Evolutionary conservation across 2,329 filamentous ascomycete genomes (phyloP), one percentile per base, ranked within the genome.

Genomic region (Colletotrichum paranaense): DNA sequence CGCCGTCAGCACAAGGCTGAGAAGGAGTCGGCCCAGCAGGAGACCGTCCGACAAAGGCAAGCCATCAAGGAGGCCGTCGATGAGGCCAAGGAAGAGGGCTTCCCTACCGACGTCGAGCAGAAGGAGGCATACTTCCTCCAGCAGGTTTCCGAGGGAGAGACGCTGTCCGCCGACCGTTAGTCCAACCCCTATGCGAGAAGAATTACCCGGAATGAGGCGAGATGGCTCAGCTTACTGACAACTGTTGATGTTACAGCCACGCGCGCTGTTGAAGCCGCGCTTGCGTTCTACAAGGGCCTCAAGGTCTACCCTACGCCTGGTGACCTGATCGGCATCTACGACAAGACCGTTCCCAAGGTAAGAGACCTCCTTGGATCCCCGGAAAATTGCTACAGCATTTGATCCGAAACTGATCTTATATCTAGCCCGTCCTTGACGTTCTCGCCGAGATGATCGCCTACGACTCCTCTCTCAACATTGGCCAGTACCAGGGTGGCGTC

Each of bases 391-490:
- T 19, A 11, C 56, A 56, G 32, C 19, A 16, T 42, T 16, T 1
- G 46, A 24, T 12, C 49, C 24, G 30, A 49, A 14, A 58, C 78
- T 81, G 73, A 81, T 74, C 7, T 35, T n/a, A 26, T 14, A n/a
- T 22, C 46, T 76, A 97, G 93, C 92, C 95, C 75, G 94, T 98
- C 79, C 92, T 99, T 78, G 96, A 99, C 84, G 92, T 98, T 79
- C 92, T 99, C 75, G 97, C 97, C 77, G 95, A 98, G 86, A 98
- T 99, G 95, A 98, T 99, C 80, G 96, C 95, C 76, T 91, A 95
- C 83, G 97, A 98, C 86, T 90, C 93, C 75, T 91, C 87, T 76
- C 86, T 95, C 77, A 90, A 92, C 77, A 88, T 94, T 75, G 90
- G 85, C 71, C 76, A 83, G 65, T 81, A 79, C 70, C 79, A 82